Evolutionary conservation across 2,329 filamentous ascomycete species (phyloP).

Genomic region (Trichoderma guizhouense): DNA sequence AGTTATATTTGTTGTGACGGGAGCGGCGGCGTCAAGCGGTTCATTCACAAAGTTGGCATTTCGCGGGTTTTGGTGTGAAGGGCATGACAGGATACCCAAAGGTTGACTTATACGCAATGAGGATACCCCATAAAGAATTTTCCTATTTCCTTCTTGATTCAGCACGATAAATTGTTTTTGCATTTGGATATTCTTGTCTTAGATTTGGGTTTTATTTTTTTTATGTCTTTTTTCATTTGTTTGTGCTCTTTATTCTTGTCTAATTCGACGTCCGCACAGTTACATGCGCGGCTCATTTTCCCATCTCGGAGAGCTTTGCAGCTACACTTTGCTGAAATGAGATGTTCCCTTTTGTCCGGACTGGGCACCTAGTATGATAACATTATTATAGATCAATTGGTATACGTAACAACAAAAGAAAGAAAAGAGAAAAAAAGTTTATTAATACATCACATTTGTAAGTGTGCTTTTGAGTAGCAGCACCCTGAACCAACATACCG

Average conservation of each 20-base stretch:
- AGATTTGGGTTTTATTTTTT: not conserved
- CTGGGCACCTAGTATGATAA: not conserved
- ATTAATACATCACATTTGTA: not conserved
- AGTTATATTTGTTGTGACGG: not conserved
- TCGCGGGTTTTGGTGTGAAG: conserved; percentile 13
- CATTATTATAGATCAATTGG: not conserved
- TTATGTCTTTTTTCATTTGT: not conserved
- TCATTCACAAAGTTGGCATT: conserved; percentile 13
- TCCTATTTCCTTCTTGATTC: not conserved
- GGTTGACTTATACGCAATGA: conserved; percentile 14
- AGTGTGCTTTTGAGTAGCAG: not conserved
- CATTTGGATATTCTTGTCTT: not conserved
- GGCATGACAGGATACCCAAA: conserved; percentile 10
- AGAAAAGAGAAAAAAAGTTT: not conserved
- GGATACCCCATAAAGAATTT: conserved; percentile 11
- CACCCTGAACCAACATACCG: not conserved
- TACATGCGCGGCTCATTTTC: not conserved
- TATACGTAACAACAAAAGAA: not conserved
- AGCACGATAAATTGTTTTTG: not conserved
- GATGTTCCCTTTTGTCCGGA: not conserved
- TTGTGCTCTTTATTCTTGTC: not conserved
- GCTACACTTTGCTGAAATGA: not conserved
- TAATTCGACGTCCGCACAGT: not conserved
- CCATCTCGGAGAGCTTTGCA: not conserved
- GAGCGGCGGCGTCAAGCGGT: conserved; percentile 14